A percentile compares a stretch with the other conserved stretches of the same genome.
Evolutionary conservation across 768 basidiomycete species (phyloP).

Genomic region (Suillus variegatus): DNA sequence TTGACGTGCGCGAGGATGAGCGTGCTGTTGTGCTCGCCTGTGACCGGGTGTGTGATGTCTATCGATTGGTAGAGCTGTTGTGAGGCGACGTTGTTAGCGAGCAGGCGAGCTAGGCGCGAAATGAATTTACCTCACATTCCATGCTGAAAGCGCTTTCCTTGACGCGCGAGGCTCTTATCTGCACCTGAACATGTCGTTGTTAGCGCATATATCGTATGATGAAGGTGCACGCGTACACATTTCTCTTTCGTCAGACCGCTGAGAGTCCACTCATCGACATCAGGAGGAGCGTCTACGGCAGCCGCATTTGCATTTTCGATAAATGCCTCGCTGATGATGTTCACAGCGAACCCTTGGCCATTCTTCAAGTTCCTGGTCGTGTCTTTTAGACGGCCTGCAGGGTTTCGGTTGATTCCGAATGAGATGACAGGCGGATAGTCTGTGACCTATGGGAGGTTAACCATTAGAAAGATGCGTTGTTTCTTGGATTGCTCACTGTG

Average conservation of each 20-base stretch:
- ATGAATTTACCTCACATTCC: constrained; percentile 40
- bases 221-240: constrained; percentile 26
- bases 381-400: constrained; percentile 36
- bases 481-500: constrained; percentile 16
- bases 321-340: constrained; percentile 57
- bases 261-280: constrained; percentile 41
- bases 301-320: constrained; percentile 40
- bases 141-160: constrained; percentile 47
- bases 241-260: constrained; percentile 43
- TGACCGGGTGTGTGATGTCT: constrained; percentile 34
- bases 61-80: constrained; percentile 37
- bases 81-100: constrained; percentile 3
- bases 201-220: background rate
- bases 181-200: constrained; percentile 24
- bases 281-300: constrained; percentile 38
- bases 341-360: constrained; percentile 50
- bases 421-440: constrained; percentile 37
- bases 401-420: constrained; percentile 25
- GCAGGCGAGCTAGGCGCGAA: background rate
- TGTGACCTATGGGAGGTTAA: constrained; percentile 16
- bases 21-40: constrained; percentile 26
- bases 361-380: constrained; percentile 47
- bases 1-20: constrained; percentile 41
- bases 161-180: constrained; percentile 42
- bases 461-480: background rate